Percentiles rank a stretch among this genome's conserved stretches.
phyloP scores from a whole-genome alignment of 2,329 filamentous ascomycete species.

The Diatrype stigma region DNA sequence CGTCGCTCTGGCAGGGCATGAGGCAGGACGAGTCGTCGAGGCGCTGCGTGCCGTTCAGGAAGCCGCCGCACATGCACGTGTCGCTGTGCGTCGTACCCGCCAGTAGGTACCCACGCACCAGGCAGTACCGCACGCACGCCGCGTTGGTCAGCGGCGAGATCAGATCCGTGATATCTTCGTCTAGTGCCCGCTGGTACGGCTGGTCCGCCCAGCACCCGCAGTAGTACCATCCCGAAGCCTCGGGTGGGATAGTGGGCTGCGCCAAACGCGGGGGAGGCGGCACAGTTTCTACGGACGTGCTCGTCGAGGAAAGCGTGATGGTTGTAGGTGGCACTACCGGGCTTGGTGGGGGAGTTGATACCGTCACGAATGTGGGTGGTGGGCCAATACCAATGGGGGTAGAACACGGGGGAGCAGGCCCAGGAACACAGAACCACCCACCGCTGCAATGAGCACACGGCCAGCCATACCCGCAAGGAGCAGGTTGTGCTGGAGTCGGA shows the following conservation, averaged over 20 bases:
- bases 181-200: slow-evolving; percentile 17
- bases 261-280: background rate
- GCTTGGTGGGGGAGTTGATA: slow-evolving; percentile 3
- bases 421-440: slow-evolving; percentile 34
- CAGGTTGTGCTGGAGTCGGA: slow-evolving; percentile 29
- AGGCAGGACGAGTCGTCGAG: slow-evolving; percentile 43
- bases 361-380: slow-evolving; percentile 6
- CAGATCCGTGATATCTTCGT: slow-evolving; percentile 8
- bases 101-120: slow-evolving; percentile 37
- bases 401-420: slow-evolving; percentile 14
- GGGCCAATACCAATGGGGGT: slow-evolving; percentile 10
- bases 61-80: slow-evolving; percentile 45
- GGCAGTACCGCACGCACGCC: slow-evolving; percentile 45
- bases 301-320: background rate
- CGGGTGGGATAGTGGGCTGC: slow-evolving; percentile 14
- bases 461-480: slow-evolving; percentile 34
- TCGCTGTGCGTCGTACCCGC: slow-evolving; percentile 46
- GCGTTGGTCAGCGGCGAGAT: slow-evolving; percentile 22
- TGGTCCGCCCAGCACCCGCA: slow-evolving; percentile 29
- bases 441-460: slow-evolving; percentile 31
- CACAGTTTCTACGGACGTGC: background rate
- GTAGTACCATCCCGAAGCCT: slow-evolving; percentile 23
- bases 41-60: slow-evolving; percentile 33
- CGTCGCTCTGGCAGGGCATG: slow-evolving; percentile 47
- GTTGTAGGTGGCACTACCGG: background rate